phyloP scores from a whole-genome alignment of 2,329 filamentous ascomycete species.

The Acephala macrosclerotiorum region DNA sequence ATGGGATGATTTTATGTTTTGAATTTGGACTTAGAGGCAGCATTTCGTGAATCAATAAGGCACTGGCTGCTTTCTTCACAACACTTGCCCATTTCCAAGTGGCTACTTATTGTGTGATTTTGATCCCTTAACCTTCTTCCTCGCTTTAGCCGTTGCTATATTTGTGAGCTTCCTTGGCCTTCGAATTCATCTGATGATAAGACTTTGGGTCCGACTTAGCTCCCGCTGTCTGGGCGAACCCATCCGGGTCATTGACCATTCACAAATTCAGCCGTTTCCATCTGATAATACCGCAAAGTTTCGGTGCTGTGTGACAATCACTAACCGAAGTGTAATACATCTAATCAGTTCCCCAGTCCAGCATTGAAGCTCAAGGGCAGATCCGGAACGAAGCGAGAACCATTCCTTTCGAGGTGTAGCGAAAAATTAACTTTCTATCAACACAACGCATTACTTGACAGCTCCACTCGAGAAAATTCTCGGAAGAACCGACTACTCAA shows the following conservation, averaged over 20 bases:
- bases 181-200: no score
- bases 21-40: not conserved
- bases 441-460: not conserved
- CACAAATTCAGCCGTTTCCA: not conserved
- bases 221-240: no score
- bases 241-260: no score
- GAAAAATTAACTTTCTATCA: slow-evolving; percentile 8
- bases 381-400: slow-evolving; percentile 4
- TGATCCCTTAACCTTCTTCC: no score
- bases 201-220: no score
- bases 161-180: not conserved
- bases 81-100: not conserved
- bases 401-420: not conserved
- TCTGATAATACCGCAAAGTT: not conserved
- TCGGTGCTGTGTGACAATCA: not conserved
- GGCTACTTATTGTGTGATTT: no score
- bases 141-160: no score
- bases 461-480: not conserved
- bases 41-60: not conserved
- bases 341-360: not conserved
- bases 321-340: not conserved
- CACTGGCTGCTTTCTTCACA: slow-evolving; percentile 2
- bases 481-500: not conserved
- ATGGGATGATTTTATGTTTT: not conserved
- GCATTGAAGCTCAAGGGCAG: not conserved